A percentile compares a stretch with the other conserved stretches of the same genome.
These are phyloP conservation scores for Xylariaceae sp. DNA, from an alignment of 2,329 filamentous ascomycete species.

Conservation along the genomic window DNA sequence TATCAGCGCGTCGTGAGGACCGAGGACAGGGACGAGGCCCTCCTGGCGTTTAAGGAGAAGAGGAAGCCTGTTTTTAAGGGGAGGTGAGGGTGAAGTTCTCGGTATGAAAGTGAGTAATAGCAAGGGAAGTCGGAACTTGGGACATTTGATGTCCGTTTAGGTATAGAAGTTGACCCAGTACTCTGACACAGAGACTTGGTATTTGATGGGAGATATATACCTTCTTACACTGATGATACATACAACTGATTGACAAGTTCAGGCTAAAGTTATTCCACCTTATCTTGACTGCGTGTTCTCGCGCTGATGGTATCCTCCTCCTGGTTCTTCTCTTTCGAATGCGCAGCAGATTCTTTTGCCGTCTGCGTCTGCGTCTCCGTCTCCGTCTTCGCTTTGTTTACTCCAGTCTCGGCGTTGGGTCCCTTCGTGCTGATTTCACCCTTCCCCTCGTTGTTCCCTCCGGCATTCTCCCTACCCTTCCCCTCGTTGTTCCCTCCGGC, in stretches of 20 bases:
- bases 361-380: slow-evolving; percentile 9
- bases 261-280: slow-evolving; percentile 1
- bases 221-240: too few species aligned
- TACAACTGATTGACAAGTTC: not conserved
- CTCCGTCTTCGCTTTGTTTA: slow-evolving; percentile 13
- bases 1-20: slow-evolving; percentile 80
- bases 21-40: slow-evolving; percentile 81
- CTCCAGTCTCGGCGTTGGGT: slow-evolving; percentile 11
- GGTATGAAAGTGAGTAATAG: not conserved
- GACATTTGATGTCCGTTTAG: too few species aligned
- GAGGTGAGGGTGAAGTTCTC: slow-evolving; percentile 33
- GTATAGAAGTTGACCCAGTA: too few species aligned
- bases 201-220: too few species aligned
- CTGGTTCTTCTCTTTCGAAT: too few species aligned
- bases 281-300: slow-evolving; percentile 20
- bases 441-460: too few species aligned
- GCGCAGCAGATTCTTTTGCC: too few species aligned
- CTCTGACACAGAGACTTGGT: too few species aligned
- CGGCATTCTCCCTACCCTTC: too few species aligned
- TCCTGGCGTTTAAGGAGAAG: slow-evolving; percentile 72
- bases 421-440: slow-evolving; percentile 8
- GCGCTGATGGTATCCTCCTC: slow-evolving; percentile 20
- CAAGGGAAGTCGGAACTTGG: not conserved
- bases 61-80: slow-evolving; percentile 55
- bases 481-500: too few species aligned